These are phyloP conservation scores for Boeremia lycopersici DNA, from an alignment of 2,329 filamentous ascomycete species.

Conservation along the genomic window DNA sequence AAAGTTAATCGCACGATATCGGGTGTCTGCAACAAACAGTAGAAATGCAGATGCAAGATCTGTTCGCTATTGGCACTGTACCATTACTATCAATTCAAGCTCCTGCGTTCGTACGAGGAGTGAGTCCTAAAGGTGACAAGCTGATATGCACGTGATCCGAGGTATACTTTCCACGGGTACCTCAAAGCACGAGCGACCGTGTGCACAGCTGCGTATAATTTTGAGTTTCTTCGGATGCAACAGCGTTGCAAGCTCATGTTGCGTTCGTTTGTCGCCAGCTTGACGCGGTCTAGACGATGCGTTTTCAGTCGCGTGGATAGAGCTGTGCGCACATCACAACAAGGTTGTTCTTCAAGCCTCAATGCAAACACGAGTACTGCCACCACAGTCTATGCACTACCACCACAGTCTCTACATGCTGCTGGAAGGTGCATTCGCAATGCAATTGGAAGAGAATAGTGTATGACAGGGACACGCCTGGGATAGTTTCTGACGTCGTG, in stretches of 20 bases:
- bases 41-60: neutral
- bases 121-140: no score
- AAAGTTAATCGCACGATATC: conserved; percentile 21
- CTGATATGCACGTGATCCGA: neutral
- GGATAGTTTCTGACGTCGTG: neutral
- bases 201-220: no score
- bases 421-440: neutral
- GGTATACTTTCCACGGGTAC: no score
- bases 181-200: no score
- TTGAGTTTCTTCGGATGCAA: no score
- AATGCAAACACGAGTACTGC: neutral
- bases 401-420: no score
- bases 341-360: neutral
- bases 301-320: neutral
- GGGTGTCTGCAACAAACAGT: conserved; percentile 11
- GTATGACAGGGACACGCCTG: neutral
- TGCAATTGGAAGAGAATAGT: neutral
- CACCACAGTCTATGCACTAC: no score
- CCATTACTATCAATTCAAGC: neutral
- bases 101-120: no score
- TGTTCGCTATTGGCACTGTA: neutral
- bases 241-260: neutral
- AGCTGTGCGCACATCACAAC: neutral
- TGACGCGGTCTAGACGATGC: neutral
- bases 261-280: neutral